Conservation (phyloP, 2,329 filamentous ascomycete species). For the Beauveria sp. region DNA sequence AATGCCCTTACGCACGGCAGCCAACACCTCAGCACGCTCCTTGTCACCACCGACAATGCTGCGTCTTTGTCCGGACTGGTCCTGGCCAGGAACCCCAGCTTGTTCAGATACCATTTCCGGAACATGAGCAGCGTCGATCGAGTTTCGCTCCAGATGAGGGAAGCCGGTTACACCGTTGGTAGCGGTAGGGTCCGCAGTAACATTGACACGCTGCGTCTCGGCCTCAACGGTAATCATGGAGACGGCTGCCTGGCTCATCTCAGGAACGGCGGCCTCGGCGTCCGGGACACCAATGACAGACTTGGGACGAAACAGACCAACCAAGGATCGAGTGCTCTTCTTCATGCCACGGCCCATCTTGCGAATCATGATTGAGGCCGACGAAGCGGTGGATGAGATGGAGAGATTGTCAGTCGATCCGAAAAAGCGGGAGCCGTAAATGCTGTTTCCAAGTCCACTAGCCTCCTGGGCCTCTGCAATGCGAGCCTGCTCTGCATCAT, state of each 20-base stretch:
- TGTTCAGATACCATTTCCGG: slow-evolving; percentile 41
- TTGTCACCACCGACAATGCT: slow-evolving; percentile 87
- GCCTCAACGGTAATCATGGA: slow-evolving; percentile 77
- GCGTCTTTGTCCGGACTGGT: slow-evolving; percentile 60
- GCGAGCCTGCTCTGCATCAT: slow-evolving; percentile 81
- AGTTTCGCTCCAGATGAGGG: slow-evolving; percentile 76
- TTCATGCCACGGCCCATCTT: slow-evolving; percentile 99
- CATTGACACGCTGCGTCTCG: slow-evolving; percentile 34
- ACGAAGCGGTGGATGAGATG: slow-evolving; percentile 82
- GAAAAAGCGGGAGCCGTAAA: slow-evolving; percentile 85
- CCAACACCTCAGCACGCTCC: slow-evolving; percentile 84
- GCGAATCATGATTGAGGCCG: slow-evolving; percentile 85
- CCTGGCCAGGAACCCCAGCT: slow-evolving; percentile 48
- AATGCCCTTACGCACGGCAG: slow-evolving; percentile 90
- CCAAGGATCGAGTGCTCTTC: slow-evolving; percentile 82
- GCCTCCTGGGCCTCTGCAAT: slow-evolving; percentile 92
- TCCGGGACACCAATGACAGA: slow-evolving; percentile 73
- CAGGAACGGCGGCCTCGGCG: slow-evolving; percentile 57
- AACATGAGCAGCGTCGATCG: slow-evolving; percentile 56
- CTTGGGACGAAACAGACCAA: slow-evolving; percentile 90
- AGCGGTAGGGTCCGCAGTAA: slow-evolving; percentile 55
- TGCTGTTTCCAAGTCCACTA: slow-evolving; percentile 82
- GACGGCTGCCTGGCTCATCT: slow-evolving; percentile 72
- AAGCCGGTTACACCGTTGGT: slow-evolving; percentile 68
- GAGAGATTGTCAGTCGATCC: slow-evolving; percentile 92